Base-by-base conservation (phyloP, 2,329 filamentous ascomycete genomes). In the Didymella exigua region DNA sequence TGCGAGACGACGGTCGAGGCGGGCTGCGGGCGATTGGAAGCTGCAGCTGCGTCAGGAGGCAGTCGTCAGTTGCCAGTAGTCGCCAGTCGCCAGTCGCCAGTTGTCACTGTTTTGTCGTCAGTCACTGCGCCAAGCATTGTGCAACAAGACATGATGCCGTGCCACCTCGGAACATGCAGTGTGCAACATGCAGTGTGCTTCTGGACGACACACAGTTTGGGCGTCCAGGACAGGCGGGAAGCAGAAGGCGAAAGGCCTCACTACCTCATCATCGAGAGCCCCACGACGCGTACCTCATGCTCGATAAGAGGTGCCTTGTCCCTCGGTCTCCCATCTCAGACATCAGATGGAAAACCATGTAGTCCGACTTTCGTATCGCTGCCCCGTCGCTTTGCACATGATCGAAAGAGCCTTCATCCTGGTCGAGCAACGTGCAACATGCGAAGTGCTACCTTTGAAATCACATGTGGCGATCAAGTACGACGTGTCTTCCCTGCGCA, bases 1-100 rank as follows among this genome's bases (percentile, higher is more conserved):
- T 44, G 40, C 14, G 14, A 41, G 14, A 30, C 54, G 48, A 62
- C 58, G 38, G 49, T 58, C 21, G 54, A 62, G 50, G 38, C 27
- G 40, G 49, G 49, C 38, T 13, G 37, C 16, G 46, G 29, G 31
- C 46, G 18, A 29, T 23, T 30, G 38, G 30, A 50, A 43, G 47
- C 31, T 43, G 14, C 11, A 33, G 31, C 11, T 33, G 13, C 4
- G 14, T n/a, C n/a, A n/a, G n/a, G n/a, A n/a, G n/a, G n/a, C n/a
- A n/a, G n/a, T n/a, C n/a, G n/a, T n/a, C n/a, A n/a, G n/a, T n/a
- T n/a, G n/a, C n/a, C n/a, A n/a, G n/a, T n/a, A n/a, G n/a, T n/a
- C n/a, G n/a, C n/a, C n/a, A n/a, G n/a, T n/a, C n/a, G n/a, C n/a
- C n/a, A n/a, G n/a, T n/a, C n/a, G n/a, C n/a, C n/a, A n/a, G n/a